phyloP scores from a whole-genome alignment of 169 alveolate genomes.

The Eimeria brunetti region DNA sequence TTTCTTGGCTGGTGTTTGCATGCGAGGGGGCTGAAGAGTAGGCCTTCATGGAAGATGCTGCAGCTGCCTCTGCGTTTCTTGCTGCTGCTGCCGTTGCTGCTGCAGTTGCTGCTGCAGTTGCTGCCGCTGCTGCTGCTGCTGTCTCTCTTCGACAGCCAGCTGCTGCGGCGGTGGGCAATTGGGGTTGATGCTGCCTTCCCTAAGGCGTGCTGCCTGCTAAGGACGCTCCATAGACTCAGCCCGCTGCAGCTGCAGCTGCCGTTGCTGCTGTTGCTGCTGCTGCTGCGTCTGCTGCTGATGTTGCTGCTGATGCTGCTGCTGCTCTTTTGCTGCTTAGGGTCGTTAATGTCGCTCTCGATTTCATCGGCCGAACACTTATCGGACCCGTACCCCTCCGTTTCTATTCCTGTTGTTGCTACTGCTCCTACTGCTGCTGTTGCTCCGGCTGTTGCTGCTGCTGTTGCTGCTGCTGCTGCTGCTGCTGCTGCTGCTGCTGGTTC shows the following conservation, averaged over 20 bases:
- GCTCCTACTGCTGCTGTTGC: constrained; percentile 8
- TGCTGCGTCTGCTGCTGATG: constrained; percentile 21
- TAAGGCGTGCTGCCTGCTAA: neutral
- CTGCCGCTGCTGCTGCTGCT: constrained; percentile 39
- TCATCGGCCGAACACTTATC: neutral
- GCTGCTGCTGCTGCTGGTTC: neutral
- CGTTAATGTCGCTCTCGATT: neutral
- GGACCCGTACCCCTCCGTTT: neutral
- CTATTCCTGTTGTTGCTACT: neutral
- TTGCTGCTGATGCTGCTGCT: constrained; percentile 14
- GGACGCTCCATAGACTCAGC: neutral
- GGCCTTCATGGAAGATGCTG: neutral
- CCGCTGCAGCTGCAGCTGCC: constrained; percentile 1
- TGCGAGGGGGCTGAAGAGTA: neutral
- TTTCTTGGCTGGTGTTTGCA: constrained; percentile 3
- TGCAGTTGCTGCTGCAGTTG: neutral
- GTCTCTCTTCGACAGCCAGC: constrained; percentile 6
- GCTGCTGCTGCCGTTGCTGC: constrained; percentile 11
- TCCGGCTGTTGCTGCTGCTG: neutral
- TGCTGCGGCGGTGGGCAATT: constrained; percentile 31
- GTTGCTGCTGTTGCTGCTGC: neutral
- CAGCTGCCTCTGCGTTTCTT: neutral
- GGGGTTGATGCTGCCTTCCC: constrained; percentile 44
- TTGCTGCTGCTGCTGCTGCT: constrained; percentile 7
- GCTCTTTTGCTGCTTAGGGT: neutral